Conservation (phyloP, 176 grass and related monocot genomes). For the sorghum (Sorghum bicolor) region DNA sequence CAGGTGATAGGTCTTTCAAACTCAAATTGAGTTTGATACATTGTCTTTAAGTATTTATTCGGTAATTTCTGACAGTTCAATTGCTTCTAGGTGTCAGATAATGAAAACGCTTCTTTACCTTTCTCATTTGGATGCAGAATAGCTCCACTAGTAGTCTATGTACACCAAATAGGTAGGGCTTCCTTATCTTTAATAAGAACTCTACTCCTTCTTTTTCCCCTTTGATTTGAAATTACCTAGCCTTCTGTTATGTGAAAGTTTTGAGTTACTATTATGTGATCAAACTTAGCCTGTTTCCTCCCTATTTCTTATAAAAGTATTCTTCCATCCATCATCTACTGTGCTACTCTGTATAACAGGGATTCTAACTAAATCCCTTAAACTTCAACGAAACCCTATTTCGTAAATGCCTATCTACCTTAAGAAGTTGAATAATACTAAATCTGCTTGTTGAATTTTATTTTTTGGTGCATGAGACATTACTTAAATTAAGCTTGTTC, state of each 20-base stretch:
- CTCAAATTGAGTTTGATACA: constrained; percentile 16
- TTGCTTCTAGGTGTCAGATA: constrained; percentile 72
- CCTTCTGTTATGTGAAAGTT: constrained; percentile 4
- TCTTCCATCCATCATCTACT: neutral
- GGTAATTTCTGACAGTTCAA: constrained; percentile 29
- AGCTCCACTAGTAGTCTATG: constrained; percentile 73
- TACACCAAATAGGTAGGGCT: constrained; percentile 84
- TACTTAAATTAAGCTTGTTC: neutral
- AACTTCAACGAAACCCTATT: neutral
- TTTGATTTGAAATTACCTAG: constrained; percentile 15
- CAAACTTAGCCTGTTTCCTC: constrained; percentile 15
- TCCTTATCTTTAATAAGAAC: constrained; percentile 23
- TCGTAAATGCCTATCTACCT: neutral
- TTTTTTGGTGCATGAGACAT: neutral
- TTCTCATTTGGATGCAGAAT: constrained; percentile 64
- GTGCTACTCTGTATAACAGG: constrained; percentile 5
- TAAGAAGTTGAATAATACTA: neutral
- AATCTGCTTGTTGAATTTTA: neutral
- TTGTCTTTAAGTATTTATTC: constrained; percentile 18
- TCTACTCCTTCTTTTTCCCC: constrained; percentile 10
- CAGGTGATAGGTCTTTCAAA: constrained; percentile 57
- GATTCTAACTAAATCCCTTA: constrained; percentile 8
- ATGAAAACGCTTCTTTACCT: constrained; percentile 72
- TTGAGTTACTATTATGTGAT: neutral
- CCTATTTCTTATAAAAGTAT: constrained; percentile 2